Conservation (phyloP, 108 stramenopile genomes). For the Pseudonitzschia pungens region DNA sequence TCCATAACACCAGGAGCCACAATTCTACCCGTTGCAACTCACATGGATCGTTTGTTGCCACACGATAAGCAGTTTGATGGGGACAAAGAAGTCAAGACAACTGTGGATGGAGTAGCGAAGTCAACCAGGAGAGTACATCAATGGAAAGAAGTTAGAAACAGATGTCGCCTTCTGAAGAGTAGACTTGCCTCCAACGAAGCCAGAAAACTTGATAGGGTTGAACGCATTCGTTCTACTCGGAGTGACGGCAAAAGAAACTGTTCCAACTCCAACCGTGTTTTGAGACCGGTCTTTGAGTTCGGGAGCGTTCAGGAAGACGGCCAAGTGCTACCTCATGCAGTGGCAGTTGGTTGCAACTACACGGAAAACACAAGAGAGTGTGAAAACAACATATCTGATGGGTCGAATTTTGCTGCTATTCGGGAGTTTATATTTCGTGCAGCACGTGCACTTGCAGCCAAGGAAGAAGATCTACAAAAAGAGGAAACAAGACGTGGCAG, state of each 20-base stretch:
- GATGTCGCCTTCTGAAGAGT: constrained; percentile 1
- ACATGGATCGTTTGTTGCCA: neutral
- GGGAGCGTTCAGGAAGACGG: constrained; percentile 10
- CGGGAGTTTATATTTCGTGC: neutral
- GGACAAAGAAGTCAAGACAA: neutral
- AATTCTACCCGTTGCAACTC: constrained; percentile 7
- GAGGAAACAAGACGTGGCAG: neutral
- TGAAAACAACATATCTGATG: neutral
- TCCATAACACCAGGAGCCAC: constrained; percentile 4
- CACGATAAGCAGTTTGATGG: neutral
- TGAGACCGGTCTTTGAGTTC: neutral
- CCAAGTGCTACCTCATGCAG: neutral
- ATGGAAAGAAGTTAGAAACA: constrained; percentile 7
- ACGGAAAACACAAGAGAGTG: neutral
- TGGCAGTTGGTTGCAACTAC: neutral
- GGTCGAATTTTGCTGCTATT: neutral
- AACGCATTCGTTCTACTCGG: neutral
- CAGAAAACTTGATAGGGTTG: neutral
- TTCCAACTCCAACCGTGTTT: neutral
- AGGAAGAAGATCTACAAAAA: neutral
- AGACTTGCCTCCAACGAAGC: neutral
- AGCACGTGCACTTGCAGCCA: neutral
- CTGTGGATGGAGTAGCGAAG: neutral
- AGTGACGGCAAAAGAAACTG: neutral
- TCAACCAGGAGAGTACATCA: neutral